Conservation (phyloP, 2,329 filamentous ascomycete species). For the Pestalotiopsis sp. region DNA sequence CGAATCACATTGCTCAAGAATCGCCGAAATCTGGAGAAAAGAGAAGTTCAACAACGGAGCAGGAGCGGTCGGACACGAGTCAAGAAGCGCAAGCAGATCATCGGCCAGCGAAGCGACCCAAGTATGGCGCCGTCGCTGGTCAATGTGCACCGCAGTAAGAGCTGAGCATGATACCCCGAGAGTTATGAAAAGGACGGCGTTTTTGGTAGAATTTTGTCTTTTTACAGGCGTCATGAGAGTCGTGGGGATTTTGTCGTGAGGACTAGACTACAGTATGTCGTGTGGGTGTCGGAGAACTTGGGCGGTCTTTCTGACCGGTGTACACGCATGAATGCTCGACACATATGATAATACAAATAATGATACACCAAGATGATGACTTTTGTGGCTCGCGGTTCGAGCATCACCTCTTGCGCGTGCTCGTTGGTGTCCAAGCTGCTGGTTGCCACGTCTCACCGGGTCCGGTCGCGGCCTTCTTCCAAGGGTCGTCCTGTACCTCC, state of each 20-base stretch:
- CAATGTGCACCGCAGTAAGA: not conserved
- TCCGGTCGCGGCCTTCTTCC: conserved; percentile 54
- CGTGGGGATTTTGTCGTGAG: not conserved
- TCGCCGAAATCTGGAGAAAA: not conserved
- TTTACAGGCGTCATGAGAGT: not conserved
- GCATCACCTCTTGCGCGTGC: conserved; percentile 37
- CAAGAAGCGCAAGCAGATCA: not conserved
- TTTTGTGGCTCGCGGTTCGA: not conserved
- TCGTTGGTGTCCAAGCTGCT: conserved; percentile 58
- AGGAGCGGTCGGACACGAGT: not conserved
- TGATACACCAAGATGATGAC: not conserved
- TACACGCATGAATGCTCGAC: not conserved
- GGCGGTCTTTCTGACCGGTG: too few species aligned
- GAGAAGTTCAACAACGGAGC: not conserved
- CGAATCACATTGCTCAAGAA: not conserved
- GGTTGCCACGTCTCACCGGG: conserved; percentile 72
- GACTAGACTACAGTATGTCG: not conserved
- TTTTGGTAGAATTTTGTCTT: not conserved
- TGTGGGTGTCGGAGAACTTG: not conserved
- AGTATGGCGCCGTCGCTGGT: not conserved
- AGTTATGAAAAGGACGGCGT: not conserved
- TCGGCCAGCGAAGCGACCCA: not conserved
- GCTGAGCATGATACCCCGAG: not conserved
- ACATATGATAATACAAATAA: not conserved
- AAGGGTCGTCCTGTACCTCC: conserved; percentile 49